These are phyloP conservation scores for Stentor roeselii DNA, from an alignment of 73 alveolate genomes.

Conservation along the genomic window DNA sequence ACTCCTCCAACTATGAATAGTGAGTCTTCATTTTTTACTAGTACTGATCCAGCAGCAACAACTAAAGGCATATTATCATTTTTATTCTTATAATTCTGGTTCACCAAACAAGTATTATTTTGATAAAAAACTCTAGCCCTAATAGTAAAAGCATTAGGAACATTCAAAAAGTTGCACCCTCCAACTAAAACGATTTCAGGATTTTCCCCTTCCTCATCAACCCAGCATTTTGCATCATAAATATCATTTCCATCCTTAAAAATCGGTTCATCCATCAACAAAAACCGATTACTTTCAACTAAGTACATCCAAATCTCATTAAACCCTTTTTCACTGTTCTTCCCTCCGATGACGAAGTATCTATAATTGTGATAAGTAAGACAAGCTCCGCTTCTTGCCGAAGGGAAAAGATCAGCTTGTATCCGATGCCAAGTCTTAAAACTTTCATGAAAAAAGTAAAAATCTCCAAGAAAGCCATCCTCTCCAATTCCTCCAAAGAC, in stretches of 20 bases:
- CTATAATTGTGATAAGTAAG: neutral
- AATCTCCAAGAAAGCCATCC: neutral
- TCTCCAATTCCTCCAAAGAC: slow-evolving; percentile 3
- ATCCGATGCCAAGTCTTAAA: neutral
- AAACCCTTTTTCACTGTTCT: neutral
- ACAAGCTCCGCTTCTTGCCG: neutral
- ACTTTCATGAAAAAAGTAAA: neutral
- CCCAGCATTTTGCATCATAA: no score
- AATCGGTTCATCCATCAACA: no score
- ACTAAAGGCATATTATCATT: no score
- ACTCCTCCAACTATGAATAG: no score
- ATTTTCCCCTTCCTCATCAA: neutral
- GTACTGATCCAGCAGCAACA: no score
- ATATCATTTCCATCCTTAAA: no score
- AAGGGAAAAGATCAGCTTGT: neutral
- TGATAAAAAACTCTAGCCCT: no score
- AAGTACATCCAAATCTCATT: neutral
- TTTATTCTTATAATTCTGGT: no score
- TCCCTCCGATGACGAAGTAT: neutral
- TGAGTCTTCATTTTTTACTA: no score
- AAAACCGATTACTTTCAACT: no score
- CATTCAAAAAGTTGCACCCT: neutral
- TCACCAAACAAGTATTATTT: no score
- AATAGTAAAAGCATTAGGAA: neutral
- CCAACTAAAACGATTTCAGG: neutral